Evolutionary conservation across 306 rosid genomes (phyloP).

Genomic region (Acacia melanoxylon): DNA sequence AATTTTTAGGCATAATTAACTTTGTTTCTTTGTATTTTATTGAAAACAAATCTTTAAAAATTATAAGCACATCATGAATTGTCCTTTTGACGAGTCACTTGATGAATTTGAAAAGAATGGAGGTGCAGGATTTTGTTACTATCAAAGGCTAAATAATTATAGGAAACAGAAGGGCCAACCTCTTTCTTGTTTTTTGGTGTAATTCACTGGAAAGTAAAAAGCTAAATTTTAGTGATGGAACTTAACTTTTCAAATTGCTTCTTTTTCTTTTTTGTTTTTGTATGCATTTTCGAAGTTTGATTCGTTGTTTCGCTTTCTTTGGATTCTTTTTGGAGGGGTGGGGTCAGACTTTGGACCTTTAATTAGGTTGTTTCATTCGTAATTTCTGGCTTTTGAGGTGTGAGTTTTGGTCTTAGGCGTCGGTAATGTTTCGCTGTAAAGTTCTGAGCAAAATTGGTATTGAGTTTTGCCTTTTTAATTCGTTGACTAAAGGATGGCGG

Average conservation of each 20-base stretch:
- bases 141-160: not conserved
- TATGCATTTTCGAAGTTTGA: not conserved
- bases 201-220: not conserved
- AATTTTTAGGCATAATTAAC: not conserved
- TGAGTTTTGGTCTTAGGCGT: not conserved
- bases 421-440: not conserved
- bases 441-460: constrained; percentile 7
- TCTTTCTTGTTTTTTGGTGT: not conserved
- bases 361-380: not conserved
- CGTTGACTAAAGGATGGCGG: constrained; percentile 3
- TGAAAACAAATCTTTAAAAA: not conserved
- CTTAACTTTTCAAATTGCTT: not conserved
- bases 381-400: not conserved
- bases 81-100: not conserved
- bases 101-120: not conserved
- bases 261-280: not conserved
- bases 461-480: not conserved
- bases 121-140: not conserved
- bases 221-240: not conserved
- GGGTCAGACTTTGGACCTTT: not conserved
- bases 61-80: not conserved
- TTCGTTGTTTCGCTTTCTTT: not conserved
- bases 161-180: not conserved
- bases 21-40: not conserved
- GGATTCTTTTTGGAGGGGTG: not conserved